Evolutionary conservation across 2,329 filamentous ascomycete genomes (phyloP).

Genomic region (Neonectria ditissima): DNA sequence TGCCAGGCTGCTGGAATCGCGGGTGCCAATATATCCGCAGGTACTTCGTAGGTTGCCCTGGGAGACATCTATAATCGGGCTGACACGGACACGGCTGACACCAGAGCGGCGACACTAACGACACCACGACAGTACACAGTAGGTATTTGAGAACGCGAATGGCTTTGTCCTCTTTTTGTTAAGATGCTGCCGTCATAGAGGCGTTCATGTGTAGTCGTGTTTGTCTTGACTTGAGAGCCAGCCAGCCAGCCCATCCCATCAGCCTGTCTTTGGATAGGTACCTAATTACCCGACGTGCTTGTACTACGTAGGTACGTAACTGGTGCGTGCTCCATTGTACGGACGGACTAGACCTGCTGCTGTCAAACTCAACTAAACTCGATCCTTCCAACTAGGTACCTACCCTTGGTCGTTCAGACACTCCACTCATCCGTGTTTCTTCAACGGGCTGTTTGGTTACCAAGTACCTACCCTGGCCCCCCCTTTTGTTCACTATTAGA

Average conservation of each 20-base stretch:
- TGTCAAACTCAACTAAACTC: background rate
- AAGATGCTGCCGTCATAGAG: no score
- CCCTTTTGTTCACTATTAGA: background rate
- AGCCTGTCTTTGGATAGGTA: background rate
- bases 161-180: no score
- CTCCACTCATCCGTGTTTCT: conserved; percentile 15
- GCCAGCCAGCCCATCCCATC: no score
- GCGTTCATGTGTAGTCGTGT: no score
- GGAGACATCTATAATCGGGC: no score
- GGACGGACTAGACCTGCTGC: background rate
- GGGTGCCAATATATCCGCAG: background rate
- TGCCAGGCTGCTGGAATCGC: conserved; percentile 24
- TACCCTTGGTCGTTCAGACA: conserved; percentile 4
- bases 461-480: background rate
- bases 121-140: background rate
- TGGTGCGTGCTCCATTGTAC: no score
- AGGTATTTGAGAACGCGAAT: no score
- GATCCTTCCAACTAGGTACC: conserved; percentile 3
- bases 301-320: no score
- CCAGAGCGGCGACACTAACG: background rate
- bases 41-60: conserved; percentile 38
- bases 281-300: no score
- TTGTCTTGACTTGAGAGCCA: conserved; percentile 1
- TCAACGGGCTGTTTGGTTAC: conserved; percentile 1
- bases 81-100: conserved; percentile 10